A percentile compares a stretch with the other conserved stretches of the same genome.
phyloP scores from a whole-genome alignment of 129 eudicot genomes.

The Heracleum sosnowskyi region DNA sequence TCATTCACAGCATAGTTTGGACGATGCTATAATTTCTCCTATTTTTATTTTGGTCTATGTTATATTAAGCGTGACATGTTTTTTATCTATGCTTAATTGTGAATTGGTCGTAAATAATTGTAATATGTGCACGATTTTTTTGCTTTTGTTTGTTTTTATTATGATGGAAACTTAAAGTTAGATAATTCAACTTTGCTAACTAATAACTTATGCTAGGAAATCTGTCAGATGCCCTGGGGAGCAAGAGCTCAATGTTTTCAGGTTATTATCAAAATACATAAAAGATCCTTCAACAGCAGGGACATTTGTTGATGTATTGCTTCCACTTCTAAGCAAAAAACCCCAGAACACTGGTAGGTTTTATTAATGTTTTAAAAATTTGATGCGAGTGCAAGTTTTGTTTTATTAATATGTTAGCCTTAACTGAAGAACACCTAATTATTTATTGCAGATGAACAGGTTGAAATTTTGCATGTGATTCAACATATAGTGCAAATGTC shows the following conservation, averaged over 20 bases:
- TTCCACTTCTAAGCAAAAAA: slow-evolving; percentile 53
- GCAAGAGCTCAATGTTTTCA: slow-evolving; percentile 58
- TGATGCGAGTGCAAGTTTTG: not conserved
- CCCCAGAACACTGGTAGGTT: slow-evolving; percentile 40
- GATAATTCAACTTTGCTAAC: not conserved
- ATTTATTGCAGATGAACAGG: slow-evolving; percentile 48
- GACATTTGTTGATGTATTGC: slow-evolving; percentile 68
- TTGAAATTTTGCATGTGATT: slow-evolving; percentile 48
- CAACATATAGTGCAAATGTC: slow-evolving; percentile 37
- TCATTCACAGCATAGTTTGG: not conserved
- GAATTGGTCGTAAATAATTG: not conserved
- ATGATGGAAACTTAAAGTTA: not conserved
- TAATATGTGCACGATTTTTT: not conserved
- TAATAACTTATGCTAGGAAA: slow-evolving; percentile 32
- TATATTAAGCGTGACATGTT: not conserved
- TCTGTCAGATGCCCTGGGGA: slow-evolving; percentile 40
- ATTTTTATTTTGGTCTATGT: not conserved
- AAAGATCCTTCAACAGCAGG: slow-evolving; percentile 46
- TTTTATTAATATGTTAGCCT: not conserved
- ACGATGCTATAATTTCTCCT: not conserved
- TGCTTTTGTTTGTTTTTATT: not conserved
- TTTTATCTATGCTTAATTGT: not conserved
- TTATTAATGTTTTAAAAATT: not conserved
- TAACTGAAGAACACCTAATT: not conserved
- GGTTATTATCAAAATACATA: slow-evolving; percentile 50